Conservation (phyloP, 208 protist genomes). For the Trypanosoma lewisi region DNA sequence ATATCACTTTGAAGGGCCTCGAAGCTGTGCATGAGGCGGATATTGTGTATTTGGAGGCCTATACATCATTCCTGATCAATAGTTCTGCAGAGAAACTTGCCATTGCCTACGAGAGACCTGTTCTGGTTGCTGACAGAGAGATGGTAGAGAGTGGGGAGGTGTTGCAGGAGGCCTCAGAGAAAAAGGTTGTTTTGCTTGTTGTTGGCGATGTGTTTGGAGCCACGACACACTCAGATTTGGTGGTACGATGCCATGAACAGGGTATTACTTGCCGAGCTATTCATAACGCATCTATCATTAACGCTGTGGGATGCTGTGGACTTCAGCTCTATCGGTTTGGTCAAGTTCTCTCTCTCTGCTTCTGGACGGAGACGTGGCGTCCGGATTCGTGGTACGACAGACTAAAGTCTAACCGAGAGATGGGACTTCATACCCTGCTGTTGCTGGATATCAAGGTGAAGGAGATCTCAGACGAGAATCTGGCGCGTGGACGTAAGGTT, state of each 20-base stretch:
- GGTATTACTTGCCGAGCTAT: conserved; percentile 88
- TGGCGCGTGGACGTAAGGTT: conserved; percentile 92
- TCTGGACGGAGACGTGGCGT: conserved; percentile 97
- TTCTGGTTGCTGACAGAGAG: conserved; percentile 95
- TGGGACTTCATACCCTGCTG: conserved; percentile 97
- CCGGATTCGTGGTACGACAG: conserved; percentile 98
- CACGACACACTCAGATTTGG: conserved; percentile 99
- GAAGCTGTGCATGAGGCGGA: conserved; percentile 92
- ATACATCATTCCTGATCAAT: conserved; percentile 98
- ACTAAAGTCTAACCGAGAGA: conserved; percentile 86
- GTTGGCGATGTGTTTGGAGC: conserved; percentile 99
- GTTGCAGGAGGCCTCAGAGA: conserved; percentile 74
- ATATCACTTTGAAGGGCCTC: conserved; percentile 98
- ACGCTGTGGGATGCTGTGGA: conserved; percentile 97
- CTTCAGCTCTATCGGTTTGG: conserved; percentile 99
- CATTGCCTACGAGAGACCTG: conserved; percentile 84
- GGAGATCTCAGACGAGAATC: conserved; percentile 96
- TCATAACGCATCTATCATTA: conserved; percentile 99
- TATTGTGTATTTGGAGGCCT: conserved; percentile 97
- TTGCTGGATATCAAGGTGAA: conserved; percentile 99
- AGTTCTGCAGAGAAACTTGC: conserved; percentile 75
- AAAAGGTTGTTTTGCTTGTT: conserved; percentile 97
- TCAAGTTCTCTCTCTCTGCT: conserved; percentile 95
- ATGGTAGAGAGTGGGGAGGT: conserved; percentile 94
- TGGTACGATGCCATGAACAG: conserved; percentile 92